A percentile compares a stretch with the other conserved stretches of the same genome.
Evolutionary conservation across 2,329 filamentous ascomycete genomes (phyloP).

Genomic region (Xylariaceae sp.): DNA sequence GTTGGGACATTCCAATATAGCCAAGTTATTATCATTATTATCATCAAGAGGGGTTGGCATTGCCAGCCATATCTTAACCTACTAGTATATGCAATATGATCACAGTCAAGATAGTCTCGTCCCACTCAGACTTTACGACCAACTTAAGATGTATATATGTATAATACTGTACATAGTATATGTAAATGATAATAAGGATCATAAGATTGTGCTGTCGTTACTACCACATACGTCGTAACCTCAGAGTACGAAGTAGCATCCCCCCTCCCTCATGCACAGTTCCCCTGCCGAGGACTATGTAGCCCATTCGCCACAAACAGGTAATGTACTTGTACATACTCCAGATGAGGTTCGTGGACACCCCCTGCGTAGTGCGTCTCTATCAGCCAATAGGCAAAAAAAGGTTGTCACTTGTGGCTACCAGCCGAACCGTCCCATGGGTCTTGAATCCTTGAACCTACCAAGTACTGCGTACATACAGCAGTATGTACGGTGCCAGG

Average conservation of each 20-base stretch:
- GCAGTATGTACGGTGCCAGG: no score
- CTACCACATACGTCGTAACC: background rate
- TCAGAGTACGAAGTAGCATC: background rate
- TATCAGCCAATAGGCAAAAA: slow-evolving; percentile 18
- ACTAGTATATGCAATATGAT: no score
- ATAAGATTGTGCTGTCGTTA: background rate
- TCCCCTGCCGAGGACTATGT: background rate
- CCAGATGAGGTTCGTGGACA: background rate
- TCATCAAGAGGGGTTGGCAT: background rate
- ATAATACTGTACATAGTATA: background rate
- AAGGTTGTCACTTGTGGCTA: slow-evolving; percentile 5
- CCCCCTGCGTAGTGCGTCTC: background rate
- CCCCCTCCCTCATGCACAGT: background rate
- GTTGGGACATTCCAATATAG: background rate
- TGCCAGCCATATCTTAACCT: background rate
- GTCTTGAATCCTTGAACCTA: background rate
- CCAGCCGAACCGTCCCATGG: slow-evolving; percentile 5
- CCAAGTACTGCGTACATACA: no score
- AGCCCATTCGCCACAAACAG: background rate
- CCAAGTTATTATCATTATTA: background rate
- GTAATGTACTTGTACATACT: background rate
- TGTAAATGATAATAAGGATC: background rate
- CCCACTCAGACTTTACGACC: no score
- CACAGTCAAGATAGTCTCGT: no score
- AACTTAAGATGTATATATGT: background rate